phyloP scores from a whole-genome alignment of 257 asterid species.

The Knoxia roxburghii region DNA sequence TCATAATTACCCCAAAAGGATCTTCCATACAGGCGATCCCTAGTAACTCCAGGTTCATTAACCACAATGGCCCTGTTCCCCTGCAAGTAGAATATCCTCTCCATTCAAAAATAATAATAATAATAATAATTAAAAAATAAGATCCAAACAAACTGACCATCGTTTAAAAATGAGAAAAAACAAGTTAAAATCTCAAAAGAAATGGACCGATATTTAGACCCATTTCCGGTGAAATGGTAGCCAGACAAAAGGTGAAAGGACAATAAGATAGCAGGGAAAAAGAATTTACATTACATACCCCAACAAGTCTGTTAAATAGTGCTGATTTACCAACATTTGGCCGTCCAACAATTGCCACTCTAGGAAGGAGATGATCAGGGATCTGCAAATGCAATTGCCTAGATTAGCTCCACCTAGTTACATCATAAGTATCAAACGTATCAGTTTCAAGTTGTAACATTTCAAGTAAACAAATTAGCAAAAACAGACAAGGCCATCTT shows the following conservation, averaged over 20 bases:
- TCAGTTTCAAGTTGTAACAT: neutral
- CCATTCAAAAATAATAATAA: no score
- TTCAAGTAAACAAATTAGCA: neutral
- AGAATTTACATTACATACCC: constrained; percentile 42
- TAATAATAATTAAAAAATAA: no score
- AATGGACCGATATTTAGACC: neutral
- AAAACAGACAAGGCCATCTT: neutral
- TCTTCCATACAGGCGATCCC: constrained; percentile 93
- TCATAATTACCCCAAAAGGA: constrained; percentile 86
- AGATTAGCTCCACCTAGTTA: constrained; percentile 4
- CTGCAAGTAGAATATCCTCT: constrained; percentile 28
- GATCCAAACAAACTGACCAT: neutral
- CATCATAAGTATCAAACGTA: neutral
- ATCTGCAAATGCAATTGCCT: constrained; percentile 40
- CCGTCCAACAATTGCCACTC: constrained; percentile 92
- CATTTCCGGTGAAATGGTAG: neutral
- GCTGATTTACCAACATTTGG: constrained; percentile 99
- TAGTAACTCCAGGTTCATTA: constrained; percentile 96
- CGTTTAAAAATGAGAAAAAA: neutral
- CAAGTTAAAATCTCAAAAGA: neutral
- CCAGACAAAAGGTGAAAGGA: constrained; percentile 9
- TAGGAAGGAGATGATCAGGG: constrained; percentile 91
- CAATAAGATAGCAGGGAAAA: neutral
- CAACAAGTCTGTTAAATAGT: constrained; percentile 89
- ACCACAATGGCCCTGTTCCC: constrained; percentile 92